Percentiles rank a stretch among this genome's conserved stretches.
These are phyloP conservation scores for Chaetomium globosum DNA, from an alignment of 2,329 filamentous ascomycete genomes.

Conservation along the genomic window DNA sequence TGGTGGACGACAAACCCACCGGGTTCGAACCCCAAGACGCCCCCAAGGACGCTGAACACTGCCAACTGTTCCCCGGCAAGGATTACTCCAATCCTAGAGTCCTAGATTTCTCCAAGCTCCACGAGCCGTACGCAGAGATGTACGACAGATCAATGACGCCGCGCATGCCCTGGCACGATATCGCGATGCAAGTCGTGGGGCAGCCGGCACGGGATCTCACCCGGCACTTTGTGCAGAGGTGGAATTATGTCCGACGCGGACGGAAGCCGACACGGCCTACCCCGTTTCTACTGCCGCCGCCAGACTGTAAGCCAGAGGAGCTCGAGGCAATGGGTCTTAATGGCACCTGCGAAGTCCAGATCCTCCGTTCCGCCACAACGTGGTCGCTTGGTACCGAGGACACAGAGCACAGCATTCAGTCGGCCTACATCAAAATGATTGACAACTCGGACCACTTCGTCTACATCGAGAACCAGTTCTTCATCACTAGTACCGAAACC, in stretches of 20 bases:
- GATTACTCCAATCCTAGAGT: constrained; percentile 97
- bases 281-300: constrained; percentile 88
- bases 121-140: constrained; percentile 98
- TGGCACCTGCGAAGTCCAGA: constrained; percentile 95
- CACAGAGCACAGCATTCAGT: constrained; percentile 93
- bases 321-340: constrained; percentile 84
- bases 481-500: constrained; percentile 89
- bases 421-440: constrained; percentile 92
- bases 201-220: constrained; percentile 93
- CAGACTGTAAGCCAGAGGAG: constrained; percentile 85
- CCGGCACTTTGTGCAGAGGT: constrained; percentile 93
- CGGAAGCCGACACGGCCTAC: constrained; percentile 91
- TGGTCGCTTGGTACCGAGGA: constrained; percentile 92
- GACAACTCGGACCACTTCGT: constrained; percentile 95
- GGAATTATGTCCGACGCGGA: constrained; percentile 94
- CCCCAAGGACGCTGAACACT: constrained; percentile 89
- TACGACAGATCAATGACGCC: constrained; percentile 88
- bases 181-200: constrained; percentile 95
- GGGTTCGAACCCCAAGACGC: constrained; percentile 77
- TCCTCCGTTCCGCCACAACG: constrained; percentile 82
- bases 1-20: constrained; percentile 91
- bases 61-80: constrained; percentile 94
- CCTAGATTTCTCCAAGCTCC: constrained; percentile 89
- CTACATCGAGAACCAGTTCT: constrained; percentile 99
- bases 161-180: constrained; percentile 98